These are phyloP conservation scores for Rauvolfia tetraphylla DNA, from an alignment of 257 asterid species.

Conservation along the genomic window DNA sequence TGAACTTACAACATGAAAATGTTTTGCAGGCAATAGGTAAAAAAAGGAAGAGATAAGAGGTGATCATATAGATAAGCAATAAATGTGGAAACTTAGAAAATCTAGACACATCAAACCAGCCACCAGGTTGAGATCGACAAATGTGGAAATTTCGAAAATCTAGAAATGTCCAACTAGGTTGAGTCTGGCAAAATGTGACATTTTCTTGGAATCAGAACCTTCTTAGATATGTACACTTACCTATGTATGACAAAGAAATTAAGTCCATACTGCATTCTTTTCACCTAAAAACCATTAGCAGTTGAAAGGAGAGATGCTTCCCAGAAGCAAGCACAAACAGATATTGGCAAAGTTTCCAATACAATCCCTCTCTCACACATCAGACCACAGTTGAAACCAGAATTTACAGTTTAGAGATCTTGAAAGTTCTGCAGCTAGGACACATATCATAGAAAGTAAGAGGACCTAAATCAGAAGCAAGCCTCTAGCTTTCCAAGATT, in stretches of 20 bases:
- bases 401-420: not conserved
- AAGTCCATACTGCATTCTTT: not conserved
- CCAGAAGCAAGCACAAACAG: not conserved
- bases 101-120: not conserved
- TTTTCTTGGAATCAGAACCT: not conserved
- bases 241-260: not conserved
- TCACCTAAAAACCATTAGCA: not conserved
- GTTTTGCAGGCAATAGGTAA: not conserved
- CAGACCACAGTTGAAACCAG: not conserved
- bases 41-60: not conserved
- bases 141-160: not conserved
- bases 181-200: not conserved
- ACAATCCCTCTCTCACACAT: not conserved
- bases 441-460: not conserved
- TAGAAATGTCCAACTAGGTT: not conserved
- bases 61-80: not conserved
- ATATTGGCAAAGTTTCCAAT: not conserved
- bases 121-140: not conserved
- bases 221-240: not conserved
- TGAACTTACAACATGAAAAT: not conserved
- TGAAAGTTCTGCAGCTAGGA: not conserved
- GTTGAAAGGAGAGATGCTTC: not conserved
- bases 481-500: not conserved
- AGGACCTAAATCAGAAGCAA: not conserved
- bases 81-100: not conserved